These are phyloP conservation scores for thale cress (Arabidopsis thaliana) DNA, from an alignment of 345 rosid genomes.

Conservation along the genomic window DNA sequence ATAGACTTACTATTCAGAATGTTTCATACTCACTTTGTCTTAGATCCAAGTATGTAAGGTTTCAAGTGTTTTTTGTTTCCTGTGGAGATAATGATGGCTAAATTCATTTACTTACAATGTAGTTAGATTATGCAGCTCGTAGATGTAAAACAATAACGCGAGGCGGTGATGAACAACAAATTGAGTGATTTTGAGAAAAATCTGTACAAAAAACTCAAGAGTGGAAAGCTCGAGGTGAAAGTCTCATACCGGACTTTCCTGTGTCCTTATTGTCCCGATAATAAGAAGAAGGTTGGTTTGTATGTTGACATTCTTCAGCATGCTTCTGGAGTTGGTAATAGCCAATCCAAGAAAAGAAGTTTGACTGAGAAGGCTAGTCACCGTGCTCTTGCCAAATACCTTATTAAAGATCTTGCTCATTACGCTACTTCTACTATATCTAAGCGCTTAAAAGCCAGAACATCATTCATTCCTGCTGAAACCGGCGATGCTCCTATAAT, in stretches of 20 bases:
- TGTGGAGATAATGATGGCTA: neutral
- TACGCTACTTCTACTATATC: slow-evolving; percentile 33
- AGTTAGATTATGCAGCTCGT: slow-evolving; percentile 8
- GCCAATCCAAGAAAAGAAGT: slow-evolving; percentile 73
- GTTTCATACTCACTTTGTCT: neutral
- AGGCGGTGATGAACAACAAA: slow-evolving; percentile 25
- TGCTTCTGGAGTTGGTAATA: slow-evolving; percentile 94
- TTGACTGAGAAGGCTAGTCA: slow-evolving; percentile 78
- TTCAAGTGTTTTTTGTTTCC: neutral
- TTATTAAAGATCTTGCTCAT: slow-evolving; percentile 57
- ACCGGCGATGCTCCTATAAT: slow-evolving; percentile 43
- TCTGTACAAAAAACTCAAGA: slow-evolving; percentile 73
- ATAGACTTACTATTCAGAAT: slow-evolving; percentile 17
- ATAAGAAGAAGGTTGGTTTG: slow-evolving; percentile 68
- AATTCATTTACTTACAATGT: slow-evolving; percentile 28
- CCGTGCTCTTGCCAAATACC: slow-evolving; percentile 77
- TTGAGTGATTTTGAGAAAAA: slow-evolving; percentile 55
- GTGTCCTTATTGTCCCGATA: slow-evolving; percentile 83
- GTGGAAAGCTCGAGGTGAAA: slow-evolving; percentile 64
- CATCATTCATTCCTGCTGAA: slow-evolving; percentile 45
- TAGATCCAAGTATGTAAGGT: neutral
- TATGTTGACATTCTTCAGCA: slow-evolving; percentile 86
- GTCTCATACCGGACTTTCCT: slow-evolving; percentile 60
- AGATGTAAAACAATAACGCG: slow-evolving; percentile 5
- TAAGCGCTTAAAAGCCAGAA: slow-evolving; percentile 6